Base-by-base conservation (phyloP, 257 asterid genomes). In the Paraleonurus japonicus region DNA sequence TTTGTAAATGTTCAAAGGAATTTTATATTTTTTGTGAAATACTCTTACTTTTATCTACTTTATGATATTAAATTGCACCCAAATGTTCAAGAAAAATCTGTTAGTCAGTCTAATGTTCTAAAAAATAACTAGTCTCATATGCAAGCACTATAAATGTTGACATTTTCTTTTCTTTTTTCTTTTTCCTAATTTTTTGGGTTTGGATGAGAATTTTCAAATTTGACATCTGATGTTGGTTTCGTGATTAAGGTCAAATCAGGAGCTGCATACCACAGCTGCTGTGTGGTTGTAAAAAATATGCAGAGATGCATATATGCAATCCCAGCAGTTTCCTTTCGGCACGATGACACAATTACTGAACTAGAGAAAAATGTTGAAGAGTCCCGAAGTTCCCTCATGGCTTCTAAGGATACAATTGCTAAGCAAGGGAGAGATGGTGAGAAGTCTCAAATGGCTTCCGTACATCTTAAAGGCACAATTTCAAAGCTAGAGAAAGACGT, bases 301-400 rank as follows among this genome's bases (percentile, higher is more conserved):
- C 93, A 88, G 76, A 86, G 99, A 85, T 95, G 97, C 23, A 81
- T 92, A 17, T 95, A 86, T 79, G 99, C 98, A 4, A 68, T 95
- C 78, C 99, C 99, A 57, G 81, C 71, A 67, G 85, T 78, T 73
- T 70, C 92, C 80, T 78, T 88, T 55, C 75, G 85, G 79, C 79
- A 66, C 54, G 67, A 69, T 72, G 89, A 85, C 37, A 68, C 50
- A 41, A 73, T 86, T 58, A 47, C 55, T 39, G 88, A 83, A 82
- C 87, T 89, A 62, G 91, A 88, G 81, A 85, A 73, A 72, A 86
- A 81, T 61, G 85, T 81, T 43, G 92, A 87, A 76, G 87, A 84
- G 73, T 79, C 90, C 78, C 84, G 58, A 55, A 74, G 43, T 32
- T 77, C 96, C 67, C 88, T 81, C 51, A n/a, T 84, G 72, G 76